Percentiles rank a stretch among this genome's conserved stretches.
These are phyloP conservation scores for Fusarium goolgardi DNA, from an alignment of 2,329 filamentous ascomycete species.

Conservation along the genomic window DNA sequence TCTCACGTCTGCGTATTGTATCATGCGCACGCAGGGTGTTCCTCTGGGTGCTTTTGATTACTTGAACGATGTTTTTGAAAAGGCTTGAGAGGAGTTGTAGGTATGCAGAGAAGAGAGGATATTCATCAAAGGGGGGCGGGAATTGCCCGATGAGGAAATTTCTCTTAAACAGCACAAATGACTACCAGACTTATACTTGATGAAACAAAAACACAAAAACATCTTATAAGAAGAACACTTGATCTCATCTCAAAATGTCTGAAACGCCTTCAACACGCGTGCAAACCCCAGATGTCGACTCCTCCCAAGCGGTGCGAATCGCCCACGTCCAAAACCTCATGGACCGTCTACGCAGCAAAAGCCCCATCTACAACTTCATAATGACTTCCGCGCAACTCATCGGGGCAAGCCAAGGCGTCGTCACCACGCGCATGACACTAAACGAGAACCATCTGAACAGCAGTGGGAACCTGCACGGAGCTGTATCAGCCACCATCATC, in stretches of 20 bases:
- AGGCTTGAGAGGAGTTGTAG: slow-evolving; percentile 9
- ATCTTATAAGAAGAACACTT: neutral
- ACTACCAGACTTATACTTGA: neutral
- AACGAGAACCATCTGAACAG: slow-evolving; percentile 73
- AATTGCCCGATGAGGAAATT: slow-evolving; percentile 43
- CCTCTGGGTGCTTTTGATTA: slow-evolving; percentile 69
- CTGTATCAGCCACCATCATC: slow-evolving; percentile 75
- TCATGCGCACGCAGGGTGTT: slow-evolving; percentile 67
- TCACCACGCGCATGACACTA: slow-evolving; percentile 62
- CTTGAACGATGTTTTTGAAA: slow-evolving; percentile 50
- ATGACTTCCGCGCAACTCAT: slow-evolving; percentile 58
- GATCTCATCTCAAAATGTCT: slow-evolving; percentile 23
- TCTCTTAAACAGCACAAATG: slow-evolving; percentile 5
- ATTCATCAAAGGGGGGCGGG: slow-evolving; percentile 46
- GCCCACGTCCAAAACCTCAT: slow-evolving; percentile 50
- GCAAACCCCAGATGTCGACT: slow-evolving; percentile 25
- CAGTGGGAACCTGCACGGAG: slow-evolving; percentile 75
- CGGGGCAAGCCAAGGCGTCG: slow-evolving; percentile 58
- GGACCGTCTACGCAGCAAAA: slow-evolving; percentile 56
- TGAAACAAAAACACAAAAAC: neutral
- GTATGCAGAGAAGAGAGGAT: slow-evolving; percentile 42
- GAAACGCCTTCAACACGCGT: slow-evolving; percentile 27
- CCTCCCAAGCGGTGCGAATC: slow-evolving; percentile 23
- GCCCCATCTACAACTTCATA: slow-evolving; percentile 63
- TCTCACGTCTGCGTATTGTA: slow-evolving; percentile 64